Conservation (phyloP, 2,329 filamentous ascomycete species). For the Aaosphaeria arxii region DNA sequence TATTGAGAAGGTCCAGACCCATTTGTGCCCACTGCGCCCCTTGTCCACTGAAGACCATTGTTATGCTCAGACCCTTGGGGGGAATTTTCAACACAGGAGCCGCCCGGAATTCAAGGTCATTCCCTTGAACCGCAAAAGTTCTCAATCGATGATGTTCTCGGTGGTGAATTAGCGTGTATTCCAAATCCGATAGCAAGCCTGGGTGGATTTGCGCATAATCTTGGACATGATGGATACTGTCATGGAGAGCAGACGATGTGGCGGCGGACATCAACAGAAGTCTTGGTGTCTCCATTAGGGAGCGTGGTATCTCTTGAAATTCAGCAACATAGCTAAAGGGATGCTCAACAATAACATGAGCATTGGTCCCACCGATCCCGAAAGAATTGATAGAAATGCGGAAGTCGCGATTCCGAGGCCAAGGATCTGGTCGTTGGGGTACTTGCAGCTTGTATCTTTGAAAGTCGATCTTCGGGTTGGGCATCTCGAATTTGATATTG, state of each 20-base stretch:
- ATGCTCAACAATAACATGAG: slow-evolving; percentile 8
- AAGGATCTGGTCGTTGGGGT: slow-evolving; percentile 1
- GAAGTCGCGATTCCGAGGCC: slow-evolving; percentile 2
- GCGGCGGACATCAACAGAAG: slow-evolving; percentile 1
- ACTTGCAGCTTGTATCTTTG: slow-evolving; percentile 1
- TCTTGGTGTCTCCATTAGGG: not conserved
- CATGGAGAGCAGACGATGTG: not conserved
- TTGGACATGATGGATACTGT: not conserved
- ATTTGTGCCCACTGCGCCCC: slow-evolving; percentile 44
- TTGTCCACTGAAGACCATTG: slow-evolving; percentile 41
- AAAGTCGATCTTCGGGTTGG: slow-evolving; percentile 7
- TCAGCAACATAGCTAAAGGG: not conserved
- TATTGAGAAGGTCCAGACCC: slow-evolving; percentile 32
- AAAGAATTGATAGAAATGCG: slow-evolving; percentile 44
- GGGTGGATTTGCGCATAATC: not conserved
- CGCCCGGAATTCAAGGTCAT: not conserved
- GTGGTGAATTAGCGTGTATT: slow-evolving; percentile 5
- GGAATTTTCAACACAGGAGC: not conserved
- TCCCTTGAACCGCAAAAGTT: not conserved
- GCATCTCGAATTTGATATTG: slow-evolving; percentile 8
- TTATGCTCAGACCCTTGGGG: not conserved
- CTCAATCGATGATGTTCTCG: slow-evolving; percentile 2
- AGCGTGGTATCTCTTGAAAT: not conserved
- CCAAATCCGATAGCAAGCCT: not conserved
- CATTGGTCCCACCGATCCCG: slow-evolving; percentile 25